These are phyloP conservation scores for Carex scoparia DNA, from an alignment of 176 grass and related monocot species.

Conservation along the genomic window DNA sequence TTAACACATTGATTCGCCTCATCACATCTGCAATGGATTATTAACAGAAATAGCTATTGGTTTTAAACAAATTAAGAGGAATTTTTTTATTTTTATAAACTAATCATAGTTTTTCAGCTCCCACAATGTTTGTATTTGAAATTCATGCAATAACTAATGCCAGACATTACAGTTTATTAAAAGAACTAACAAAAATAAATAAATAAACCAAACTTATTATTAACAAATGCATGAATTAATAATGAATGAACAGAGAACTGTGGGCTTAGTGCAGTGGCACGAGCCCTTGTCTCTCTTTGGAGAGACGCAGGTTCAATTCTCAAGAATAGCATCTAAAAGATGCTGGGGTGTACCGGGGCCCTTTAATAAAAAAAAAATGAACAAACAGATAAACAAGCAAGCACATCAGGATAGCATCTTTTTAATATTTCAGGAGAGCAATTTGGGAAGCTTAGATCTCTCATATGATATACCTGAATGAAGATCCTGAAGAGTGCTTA, in stretches of 20 bases:
- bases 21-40: constrained; percentile 68
- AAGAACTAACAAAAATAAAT: background rate
- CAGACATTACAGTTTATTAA: background rate
- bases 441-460: background rate
- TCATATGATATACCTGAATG: constrained; percentile 68
- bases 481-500: constrained; percentile 98
- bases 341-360: no score
- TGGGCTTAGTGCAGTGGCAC: no score
- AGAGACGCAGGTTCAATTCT: no score
- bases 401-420: background rate
- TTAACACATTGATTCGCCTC: constrained; percentile 86
- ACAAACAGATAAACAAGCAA: constrained; percentile 4
- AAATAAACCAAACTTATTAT: background rate
- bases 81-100: background rate
- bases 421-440: background rate
- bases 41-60: constrained; percentile 9
- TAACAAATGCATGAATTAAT: background rate
- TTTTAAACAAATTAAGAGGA: background rate
- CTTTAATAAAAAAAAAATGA: background rate
- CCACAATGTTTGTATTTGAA: background rate
- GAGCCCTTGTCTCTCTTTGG: no score
- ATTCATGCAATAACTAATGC: background rate
- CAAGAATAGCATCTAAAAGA: no score
- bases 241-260: background rate
- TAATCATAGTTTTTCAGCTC: background rate